These are phyloP conservation scores for Cercospora nicotianae DNA, from an alignment of 2,329 filamentous ascomycete genomes.

Conservation along the genomic window DNA sequence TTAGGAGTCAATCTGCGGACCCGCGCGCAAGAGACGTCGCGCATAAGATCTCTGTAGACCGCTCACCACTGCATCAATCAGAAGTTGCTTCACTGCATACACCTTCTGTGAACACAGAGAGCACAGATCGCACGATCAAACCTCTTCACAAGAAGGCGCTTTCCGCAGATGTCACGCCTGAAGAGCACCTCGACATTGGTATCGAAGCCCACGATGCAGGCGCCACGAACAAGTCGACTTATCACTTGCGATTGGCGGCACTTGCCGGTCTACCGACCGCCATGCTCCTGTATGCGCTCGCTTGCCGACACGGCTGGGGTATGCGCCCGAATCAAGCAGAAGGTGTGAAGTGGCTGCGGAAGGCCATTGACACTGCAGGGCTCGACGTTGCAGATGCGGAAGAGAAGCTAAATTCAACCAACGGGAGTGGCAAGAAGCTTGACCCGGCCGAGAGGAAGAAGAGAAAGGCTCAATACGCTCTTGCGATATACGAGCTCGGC, in stretches of 20 bases:
- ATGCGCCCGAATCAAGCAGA: constrained; percentile 91
- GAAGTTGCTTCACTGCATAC: constrained; percentile 18
- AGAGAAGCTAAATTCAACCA: constrained; percentile 21
- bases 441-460: constrained; percentile 67
- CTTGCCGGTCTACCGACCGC: constrained; percentile 82
- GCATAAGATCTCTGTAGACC: constrained; percentile 5
- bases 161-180: constrained; percentile 69
- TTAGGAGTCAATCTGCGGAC: constrained; percentile 37
- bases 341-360: constrained; percentile 87
- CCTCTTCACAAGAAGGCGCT: constrained; percentile 54
- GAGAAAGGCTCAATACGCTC: constrained; percentile 86
- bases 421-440: constrained; percentile 22
- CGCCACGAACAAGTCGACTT: constrained; percentile 88
- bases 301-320: constrained; percentile 95
- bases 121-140: constrained; percentile 48
- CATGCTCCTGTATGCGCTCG: constrained; percentile 94
- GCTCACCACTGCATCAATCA: constrained; percentile 13
- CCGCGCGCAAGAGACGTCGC: constrained; percentile 22
- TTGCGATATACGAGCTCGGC: constrained; percentile 94
- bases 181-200: constrained; percentile 87
- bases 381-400: constrained; percentile 68
- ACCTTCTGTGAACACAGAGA: constrained; percentile 36
- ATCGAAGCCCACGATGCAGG: constrained; percentile 88
- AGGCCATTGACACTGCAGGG: constrained; percentile 87
- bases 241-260: constrained; percentile 88